Conservation (phyloP, 106 monocot species). For the Posidonia australis region DNA sequence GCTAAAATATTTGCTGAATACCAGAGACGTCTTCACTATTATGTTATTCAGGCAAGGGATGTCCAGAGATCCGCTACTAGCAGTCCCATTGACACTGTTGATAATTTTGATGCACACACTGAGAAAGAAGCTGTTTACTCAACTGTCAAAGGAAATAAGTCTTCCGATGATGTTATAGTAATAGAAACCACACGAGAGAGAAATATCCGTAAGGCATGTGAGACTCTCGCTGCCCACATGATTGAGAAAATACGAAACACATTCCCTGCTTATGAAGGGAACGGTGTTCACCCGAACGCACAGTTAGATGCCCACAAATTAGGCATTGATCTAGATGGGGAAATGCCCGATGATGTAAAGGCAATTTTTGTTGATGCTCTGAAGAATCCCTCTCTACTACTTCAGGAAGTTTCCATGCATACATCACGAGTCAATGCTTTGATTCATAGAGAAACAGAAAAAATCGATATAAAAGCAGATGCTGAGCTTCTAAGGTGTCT, state of each 20-base stretch:
- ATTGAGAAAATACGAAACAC: conserved; percentile 58
- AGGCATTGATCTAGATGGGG: conserved; percentile 58
- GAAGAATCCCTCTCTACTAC: conserved; percentile 64
- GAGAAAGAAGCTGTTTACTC: conserved; percentile 74
- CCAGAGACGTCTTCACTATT: conserved; percentile 86
- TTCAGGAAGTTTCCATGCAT: conserved; percentile 57
- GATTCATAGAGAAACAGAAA: conserved; percentile 82
- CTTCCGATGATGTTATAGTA: conserved; percentile 66
- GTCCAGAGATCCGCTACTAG: conserved; percentile 33
- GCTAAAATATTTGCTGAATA: conserved; percentile 91
- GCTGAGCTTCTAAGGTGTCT: conserved; percentile 81
- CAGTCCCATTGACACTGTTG: conserved; percentile 21
- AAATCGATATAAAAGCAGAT: conserved; percentile 89
- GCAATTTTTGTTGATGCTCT: conserved; percentile 38
- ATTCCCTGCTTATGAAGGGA: conserved; percentile 89
- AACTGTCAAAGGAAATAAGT: conserved; percentile 67
- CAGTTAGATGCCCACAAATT: conserved; percentile 67
- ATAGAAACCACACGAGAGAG: conserved; percentile 64
- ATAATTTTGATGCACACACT: conserved; percentile 26
- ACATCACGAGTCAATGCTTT: conserved; percentile 42
- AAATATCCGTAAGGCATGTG: conserved; percentile 77
- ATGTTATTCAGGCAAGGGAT: conserved; percentile 82
- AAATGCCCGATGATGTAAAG: conserved; percentile 72
- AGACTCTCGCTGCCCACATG: conserved; percentile 56
- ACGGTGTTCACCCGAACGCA: conserved; percentile 46